Evolutionary conservation across 2,329 filamentous ascomycete genomes (phyloP).

Genomic region (Erysiphe pulchra): DNA sequence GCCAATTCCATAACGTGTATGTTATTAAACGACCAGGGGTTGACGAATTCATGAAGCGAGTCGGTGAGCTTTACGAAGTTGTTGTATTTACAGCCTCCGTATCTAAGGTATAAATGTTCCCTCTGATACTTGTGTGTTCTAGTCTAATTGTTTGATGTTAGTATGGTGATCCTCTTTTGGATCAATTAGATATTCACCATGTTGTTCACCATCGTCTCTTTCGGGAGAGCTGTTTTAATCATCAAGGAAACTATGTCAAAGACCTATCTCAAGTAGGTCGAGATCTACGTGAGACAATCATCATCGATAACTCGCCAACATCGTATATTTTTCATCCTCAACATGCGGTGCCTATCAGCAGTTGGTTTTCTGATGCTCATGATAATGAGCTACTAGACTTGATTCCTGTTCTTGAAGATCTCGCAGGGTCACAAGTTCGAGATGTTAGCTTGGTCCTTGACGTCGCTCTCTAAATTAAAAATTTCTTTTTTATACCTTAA

Average conservation of each 20-base stretch:
- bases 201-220: slow-evolving; percentile 92
- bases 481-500: slow-evolving; percentile 7
- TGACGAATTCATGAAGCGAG: slow-evolving; percentile 95
- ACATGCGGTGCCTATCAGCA: slow-evolving; percentile 96
- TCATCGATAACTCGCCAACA: slow-evolving; percentile 97
- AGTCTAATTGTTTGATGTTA: slow-evolving; percentile 14
- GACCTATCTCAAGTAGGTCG: slow-evolving; percentile 91
- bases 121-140: not conserved
- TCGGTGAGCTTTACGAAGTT: slow-evolving; percentile 92
- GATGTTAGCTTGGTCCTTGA: slow-evolving; percentile 96
- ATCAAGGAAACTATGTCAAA: slow-evolving; percentile 98
- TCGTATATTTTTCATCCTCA: slow-evolving; percentile 99
- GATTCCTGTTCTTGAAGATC: slow-evolving; percentile 92
- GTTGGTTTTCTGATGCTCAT: slow-evolving; percentile 98
- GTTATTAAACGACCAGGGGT: slow-evolving; percentile 98
- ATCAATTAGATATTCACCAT: slow-evolving; percentile 90
- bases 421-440: slow-evolving; percentile 66
- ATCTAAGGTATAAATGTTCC: slow-evolving; percentile 44
- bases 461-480: slow-evolving; percentile 39
- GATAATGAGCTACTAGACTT: slow-evolving; percentile 95
- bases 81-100: slow-evolving; percentile 97
- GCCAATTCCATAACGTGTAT: slow-evolving; percentile 97
- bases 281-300: slow-evolving; percentile 91
- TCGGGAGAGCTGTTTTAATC: slow-evolving; percentile 96
- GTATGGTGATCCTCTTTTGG: slow-evolving; percentile 89